Conservation (phyloP, 164 flowering plant genomes). For the Akebia trifoliata region DNA sequence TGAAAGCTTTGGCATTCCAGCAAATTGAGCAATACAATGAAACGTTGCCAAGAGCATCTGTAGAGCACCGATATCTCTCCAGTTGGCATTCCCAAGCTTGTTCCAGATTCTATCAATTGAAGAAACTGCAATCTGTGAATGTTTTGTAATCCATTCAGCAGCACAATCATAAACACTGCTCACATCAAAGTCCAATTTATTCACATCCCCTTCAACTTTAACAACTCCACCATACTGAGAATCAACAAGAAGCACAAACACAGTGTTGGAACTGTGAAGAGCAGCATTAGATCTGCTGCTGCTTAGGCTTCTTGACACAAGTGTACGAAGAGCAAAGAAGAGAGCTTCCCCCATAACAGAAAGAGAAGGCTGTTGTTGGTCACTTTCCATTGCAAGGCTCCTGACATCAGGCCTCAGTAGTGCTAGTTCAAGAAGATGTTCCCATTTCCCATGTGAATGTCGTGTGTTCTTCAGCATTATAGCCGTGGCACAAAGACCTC, state of each 20-base stretch:
- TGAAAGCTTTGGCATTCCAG: conserved; percentile 66
- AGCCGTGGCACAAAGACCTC: conserved; percentile 73
- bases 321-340: conserved; percentile 67
- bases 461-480: conserved; percentile 54
- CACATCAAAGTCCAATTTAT: conserved; percentile 52
- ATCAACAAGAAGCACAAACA: conserved; percentile 72
- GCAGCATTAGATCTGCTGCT: conserved; percentile 56
- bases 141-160: conserved; percentile 67
- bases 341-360: conserved; percentile 72
- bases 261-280: conserved; percentile 42
- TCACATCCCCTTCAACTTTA: conserved; percentile 78
- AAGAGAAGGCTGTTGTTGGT: conserved; percentile 44
- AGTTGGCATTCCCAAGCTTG: conserved; percentile 93
- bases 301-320: conserved; percentile 70
- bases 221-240: conserved; percentile 81
- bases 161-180: conserved; percentile 60
- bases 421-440: conserved; percentile 72
- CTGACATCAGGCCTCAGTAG: conserved; percentile 65
- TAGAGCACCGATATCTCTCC: conserved; percentile 83
- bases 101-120: conserved; percentile 82
- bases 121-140: conserved; percentile 55
- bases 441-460: conserved; percentile 84
- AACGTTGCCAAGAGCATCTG: conserved; percentile 77
- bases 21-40: conserved; percentile 55
- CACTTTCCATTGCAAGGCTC: conserved; percentile 36